These are phyloP conservation scores for Agastache rugosa DNA, from an alignment of 257 asterid genomes.

Conservation along the genomic window DNA sequence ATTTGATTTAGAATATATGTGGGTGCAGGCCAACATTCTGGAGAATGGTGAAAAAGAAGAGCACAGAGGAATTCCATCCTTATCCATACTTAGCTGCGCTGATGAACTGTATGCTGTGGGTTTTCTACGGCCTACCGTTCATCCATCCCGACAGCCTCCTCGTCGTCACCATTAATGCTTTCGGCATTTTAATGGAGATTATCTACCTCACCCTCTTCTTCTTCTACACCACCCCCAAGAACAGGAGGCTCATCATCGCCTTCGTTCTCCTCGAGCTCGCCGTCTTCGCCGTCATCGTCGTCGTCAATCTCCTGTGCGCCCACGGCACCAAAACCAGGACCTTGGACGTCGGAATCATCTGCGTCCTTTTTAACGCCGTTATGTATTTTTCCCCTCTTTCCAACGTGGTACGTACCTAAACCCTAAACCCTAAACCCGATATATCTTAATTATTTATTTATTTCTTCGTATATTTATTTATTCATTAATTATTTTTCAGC, in stretches of 20 bases:
- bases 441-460: too few relatives aligned
- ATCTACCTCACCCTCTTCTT: conserved; percentile 53
- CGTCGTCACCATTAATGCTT: conserved; percentile 53
- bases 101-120: conserved; percentile 71
- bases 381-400: conserved; percentile 72
- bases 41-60: too few relatives aligned
- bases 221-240: conserved; percentile 29
- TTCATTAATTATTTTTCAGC: neutral
- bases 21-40: too few relatives aligned
- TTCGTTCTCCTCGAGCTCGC: too few relatives aligned
- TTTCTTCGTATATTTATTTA: too few relatives aligned
- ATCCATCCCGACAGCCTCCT: conserved; percentile 65
- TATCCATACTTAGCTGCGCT: conserved; percentile 57
- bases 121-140: conserved; percentile 63
- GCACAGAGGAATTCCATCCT: conserved; percentile 65
- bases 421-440: too few relatives aligned
- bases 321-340: conserved; percentile 38
- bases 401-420: conserved; percentile 55
- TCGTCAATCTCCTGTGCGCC: too few relatives aligned
- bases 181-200: conserved; percentile 50
- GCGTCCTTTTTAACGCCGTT: conserved; percentile 51
- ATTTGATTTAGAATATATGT: too few relatives aligned
- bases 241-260: too few relatives aligned
- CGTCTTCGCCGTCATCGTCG: too few relatives aligned
- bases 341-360: conserved; percentile 54